Conservation (phyloP, 768 basidiomycete species). For the Epithele typhae region DNA sequence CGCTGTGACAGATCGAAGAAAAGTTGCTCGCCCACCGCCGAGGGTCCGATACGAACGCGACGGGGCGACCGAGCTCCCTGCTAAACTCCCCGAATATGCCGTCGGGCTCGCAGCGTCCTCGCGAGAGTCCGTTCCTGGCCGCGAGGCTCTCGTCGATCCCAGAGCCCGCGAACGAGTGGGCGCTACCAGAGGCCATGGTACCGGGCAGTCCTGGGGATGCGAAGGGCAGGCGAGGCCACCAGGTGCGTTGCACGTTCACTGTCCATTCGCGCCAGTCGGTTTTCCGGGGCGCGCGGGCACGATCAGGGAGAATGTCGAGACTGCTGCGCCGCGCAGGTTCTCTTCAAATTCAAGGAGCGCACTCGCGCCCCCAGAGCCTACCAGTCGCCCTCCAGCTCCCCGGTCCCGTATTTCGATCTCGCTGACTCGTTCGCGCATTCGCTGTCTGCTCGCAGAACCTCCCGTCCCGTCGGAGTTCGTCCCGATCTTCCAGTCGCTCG, state of each 20-base stretch:
- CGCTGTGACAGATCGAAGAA: slow-evolving; percentile 66
- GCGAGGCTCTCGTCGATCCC: slow-evolving; percentile 37
- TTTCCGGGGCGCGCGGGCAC: too few relatives aligned
- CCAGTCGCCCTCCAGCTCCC: too few relatives aligned
- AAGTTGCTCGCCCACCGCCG: slow-evolving; percentile 66
- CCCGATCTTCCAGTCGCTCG: slow-evolving; percentile 63
- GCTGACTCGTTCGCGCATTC: too few relatives aligned
- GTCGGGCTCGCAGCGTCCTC: slow-evolving; percentile 4
- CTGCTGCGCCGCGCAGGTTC: too few relatives aligned
- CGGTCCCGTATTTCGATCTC: too few relatives aligned
- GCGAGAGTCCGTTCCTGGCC: slow-evolving; percentile 31
- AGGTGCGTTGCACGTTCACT: slow-evolving; percentile 11
- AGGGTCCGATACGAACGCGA: slow-evolving; percentile 49
- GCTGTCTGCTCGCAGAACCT: slow-evolving; percentile 15
- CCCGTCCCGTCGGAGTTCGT: slow-evolving; percentile 20
- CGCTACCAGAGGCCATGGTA: slow-evolving; percentile 5
- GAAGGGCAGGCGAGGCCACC: slow-evolving; percentile 4
- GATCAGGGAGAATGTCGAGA: too few relatives aligned
- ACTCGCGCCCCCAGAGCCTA: too few relatives aligned
- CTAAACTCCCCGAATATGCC: slow-evolving; percentile 16
- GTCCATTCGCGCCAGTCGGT: slow-evolving; percentile 6
- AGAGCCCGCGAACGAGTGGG: slow-evolving; percentile 13
- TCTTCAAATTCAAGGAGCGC: too few relatives aligned
- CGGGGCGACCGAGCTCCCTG: slow-evolving; percentile 26
- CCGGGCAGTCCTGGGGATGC: background rate